Evolutionary conservation across 441 rosid genomes (phyloP), one percentile per base, ranked within the genome.

Genomic region (Syzygium malaccense): DNA sequence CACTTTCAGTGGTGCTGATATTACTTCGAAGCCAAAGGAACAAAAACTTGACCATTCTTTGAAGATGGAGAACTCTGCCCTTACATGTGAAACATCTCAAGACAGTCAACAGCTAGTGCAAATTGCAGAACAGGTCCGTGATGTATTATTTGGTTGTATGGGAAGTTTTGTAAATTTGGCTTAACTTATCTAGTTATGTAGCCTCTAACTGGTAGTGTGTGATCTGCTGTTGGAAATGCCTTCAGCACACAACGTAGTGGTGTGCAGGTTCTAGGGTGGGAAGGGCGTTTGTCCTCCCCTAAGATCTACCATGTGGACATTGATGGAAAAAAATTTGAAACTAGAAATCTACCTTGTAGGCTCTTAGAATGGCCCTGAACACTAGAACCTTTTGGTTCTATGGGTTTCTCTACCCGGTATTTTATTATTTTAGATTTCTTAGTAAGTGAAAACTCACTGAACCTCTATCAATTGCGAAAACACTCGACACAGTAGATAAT

Each of bases 111-210:
- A 93, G 86, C 88, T 92, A 64, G 93, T 90, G 51, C 94, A 92
- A 71, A 93, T 92, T 89, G 96, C 95, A 87, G 91, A 86, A 86
- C 95, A 95, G 98, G 97, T 93, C 88, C 68, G 93, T 93, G 86
- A 64, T 89, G 64, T 54, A 56, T 87, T 62, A n/a, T 56, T 41
- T 37, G 51, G 28, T 75, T 14, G n/a, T 75, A 75, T 37, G 48
- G 51, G 51, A 75, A 75, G n/a, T 71, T 37, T 49, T 75, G 51
- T 41, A 41, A 75, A 37, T 75, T 75, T 75, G n/a, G 28, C 51
- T 75, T 75, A 23, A 37, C 83, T 75, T 75, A 23, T 20, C 83
- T 75, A 25, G 48, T 37, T 75, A 75, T 41, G 51, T 75, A 75
- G 51, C 83, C 51, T 37, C 83, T 41, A 68, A 75, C 51, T 75